These are phyloP conservation scores for Candida lessepsii DNA, from an alignment of 805 yeast species.

Conservation along the genomic window DNA sequence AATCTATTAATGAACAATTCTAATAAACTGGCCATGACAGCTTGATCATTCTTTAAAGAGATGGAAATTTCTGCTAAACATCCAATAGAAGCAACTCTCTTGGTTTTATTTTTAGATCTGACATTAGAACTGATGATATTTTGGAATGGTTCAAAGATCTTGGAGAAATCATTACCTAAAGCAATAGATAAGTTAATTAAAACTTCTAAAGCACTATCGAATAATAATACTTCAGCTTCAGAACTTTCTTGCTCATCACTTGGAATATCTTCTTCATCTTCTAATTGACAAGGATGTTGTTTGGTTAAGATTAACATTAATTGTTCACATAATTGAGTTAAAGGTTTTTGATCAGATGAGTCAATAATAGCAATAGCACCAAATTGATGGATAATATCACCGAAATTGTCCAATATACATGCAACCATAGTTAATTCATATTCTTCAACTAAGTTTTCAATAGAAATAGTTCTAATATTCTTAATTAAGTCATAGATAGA, in stretches of 20 bases:
- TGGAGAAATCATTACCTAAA: constrained; percentile 75
- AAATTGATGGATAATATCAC: constrained; percentile 62
- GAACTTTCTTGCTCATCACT: constrained; percentile 52
- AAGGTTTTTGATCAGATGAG: constrained; percentile 45
- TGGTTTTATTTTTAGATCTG: constrained; percentile 59
- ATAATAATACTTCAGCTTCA: constrained; percentile 60
- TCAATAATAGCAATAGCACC: constrained; percentile 76
- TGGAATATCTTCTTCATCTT: constrained; percentile 64
- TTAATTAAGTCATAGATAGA: constrained; percentile 58
- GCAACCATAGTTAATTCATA: constrained; percentile 81
- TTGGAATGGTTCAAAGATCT: constrained; percentile 71
- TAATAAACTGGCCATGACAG: constrained; percentile 67
- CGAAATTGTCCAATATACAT: constrained; percentile 69
- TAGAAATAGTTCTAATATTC: constrained; percentile 65
- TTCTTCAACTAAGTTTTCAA: constrained; percentile 69
- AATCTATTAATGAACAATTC: constrained; percentile 68
- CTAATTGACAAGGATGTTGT: constrained; percentile 79
- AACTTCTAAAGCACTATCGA: constrained; percentile 84
- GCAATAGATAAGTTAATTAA: constrained; percentile 72
- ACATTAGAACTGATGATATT: constrained; percentile 57
- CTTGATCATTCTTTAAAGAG: constrained; percentile 66
- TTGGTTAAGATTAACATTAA: constrained; percentile 73
- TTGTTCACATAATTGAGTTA: constrained; percentile 70
- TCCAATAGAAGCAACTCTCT: constrained; percentile 83
- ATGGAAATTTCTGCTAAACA: constrained; percentile 85